phyloP scores from a whole-genome alignment of 495 filamentous ascomycete genomes.

The Sordaria brevicollis region DNA sequence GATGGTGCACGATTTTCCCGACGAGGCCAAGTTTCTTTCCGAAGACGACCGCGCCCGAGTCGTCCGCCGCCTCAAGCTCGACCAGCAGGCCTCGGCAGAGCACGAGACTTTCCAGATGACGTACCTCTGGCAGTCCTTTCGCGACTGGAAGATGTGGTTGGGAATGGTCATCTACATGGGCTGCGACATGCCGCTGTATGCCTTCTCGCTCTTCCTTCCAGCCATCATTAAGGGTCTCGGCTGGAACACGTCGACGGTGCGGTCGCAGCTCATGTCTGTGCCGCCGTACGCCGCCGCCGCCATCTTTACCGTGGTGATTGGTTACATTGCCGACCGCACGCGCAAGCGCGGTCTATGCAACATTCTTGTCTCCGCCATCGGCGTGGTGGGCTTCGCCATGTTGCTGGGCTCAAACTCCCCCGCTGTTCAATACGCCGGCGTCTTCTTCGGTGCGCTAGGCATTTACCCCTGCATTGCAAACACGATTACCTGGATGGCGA shows the following conservation, averaged over 20 bases:
- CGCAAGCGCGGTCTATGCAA: constrained; percentile 73
- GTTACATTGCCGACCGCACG: constrained; percentile 72
- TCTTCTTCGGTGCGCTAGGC: constrained; percentile 76
- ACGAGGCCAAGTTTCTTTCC: constrained; percentile 67
- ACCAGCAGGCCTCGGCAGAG: constrained; percentile 68
- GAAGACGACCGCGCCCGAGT: constrained; percentile 64
- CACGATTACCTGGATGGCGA: constrained; percentile 79
- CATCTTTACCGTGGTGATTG: constrained; percentile 62
- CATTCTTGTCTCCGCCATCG: constrained; percentile 58
- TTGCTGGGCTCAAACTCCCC: constrained; percentile 51
- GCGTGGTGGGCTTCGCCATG: constrained; percentile 71
- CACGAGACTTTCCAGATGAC: constrained; percentile 69
- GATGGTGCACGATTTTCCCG: constrained; percentile 86
- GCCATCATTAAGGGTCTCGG: constrained; percentile 71
- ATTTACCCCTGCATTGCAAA: constrained; percentile 93
- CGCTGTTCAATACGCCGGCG: constrained; percentile 67
- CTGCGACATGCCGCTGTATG: constrained; percentile 65
- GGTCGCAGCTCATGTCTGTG: constrained; percentile 72
- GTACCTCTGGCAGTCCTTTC: constrained; percentile 66
- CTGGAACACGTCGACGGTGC: constrained; percentile 47
- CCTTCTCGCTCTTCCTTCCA: constrained; percentile 83
- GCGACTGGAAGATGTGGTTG: constrained; percentile 81
- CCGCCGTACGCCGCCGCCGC: constrained; percentile 84
- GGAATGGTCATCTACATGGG: constrained; percentile 77
- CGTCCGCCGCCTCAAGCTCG: constrained; percentile 56